Evolutionary conservation across 176 grass and related monocot species (phyloP).

Genomic region (Saccharum spontaneum): DNA sequence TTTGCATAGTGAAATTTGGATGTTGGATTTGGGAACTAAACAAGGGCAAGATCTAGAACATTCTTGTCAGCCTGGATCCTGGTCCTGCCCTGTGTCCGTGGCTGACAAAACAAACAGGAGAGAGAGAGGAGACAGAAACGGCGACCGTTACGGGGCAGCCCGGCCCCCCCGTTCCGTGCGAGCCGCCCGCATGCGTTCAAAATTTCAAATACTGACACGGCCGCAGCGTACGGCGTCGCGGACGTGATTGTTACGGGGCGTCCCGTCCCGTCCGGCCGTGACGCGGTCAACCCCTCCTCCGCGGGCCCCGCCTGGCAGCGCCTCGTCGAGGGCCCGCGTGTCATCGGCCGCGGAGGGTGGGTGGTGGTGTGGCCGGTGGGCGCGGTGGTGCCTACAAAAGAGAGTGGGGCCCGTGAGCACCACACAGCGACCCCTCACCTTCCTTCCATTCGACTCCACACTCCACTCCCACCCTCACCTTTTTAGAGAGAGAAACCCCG

Average conservation of each 20-base stretch:
- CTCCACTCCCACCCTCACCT: conserved; percentile 33
- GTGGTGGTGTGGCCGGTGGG: conserved; percentile 15
- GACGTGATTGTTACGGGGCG: conserved; percentile 22
- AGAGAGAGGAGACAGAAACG: background rate
- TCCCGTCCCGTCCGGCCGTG: background rate
- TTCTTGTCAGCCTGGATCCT: background rate
- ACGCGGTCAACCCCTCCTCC: background rate
- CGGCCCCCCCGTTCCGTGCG: background rate
- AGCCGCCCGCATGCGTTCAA: conserved; percentile 35
- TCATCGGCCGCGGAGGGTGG: background rate
- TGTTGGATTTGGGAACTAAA: too few relatives aligned
- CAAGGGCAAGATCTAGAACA: conserved; percentile 33
- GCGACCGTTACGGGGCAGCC: conserved; percentile 10
- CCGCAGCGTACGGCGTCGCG: background rate
- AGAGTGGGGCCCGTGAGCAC: conserved; percentile 23
- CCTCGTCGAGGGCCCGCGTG: background rate
- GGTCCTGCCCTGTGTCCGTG: background rate
- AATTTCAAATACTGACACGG: conserved; percentile 42
- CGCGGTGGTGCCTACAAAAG: conserved; percentile 37
- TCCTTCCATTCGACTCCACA: conserved; percentile 79
- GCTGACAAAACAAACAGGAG: background rate
- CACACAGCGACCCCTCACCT: conserved; percentile 66
- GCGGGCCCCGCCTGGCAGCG: background rate
- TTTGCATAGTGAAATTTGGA: too few relatives aligned
- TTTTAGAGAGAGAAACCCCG: conserved; percentile 53